Percentiles rank a stretch among this genome's conserved stretches.
phyloP scores from a whole-genome alignment of 2,329 filamentous ascomycete genomes.

The Phialemonium atrogriseum region DNA sequence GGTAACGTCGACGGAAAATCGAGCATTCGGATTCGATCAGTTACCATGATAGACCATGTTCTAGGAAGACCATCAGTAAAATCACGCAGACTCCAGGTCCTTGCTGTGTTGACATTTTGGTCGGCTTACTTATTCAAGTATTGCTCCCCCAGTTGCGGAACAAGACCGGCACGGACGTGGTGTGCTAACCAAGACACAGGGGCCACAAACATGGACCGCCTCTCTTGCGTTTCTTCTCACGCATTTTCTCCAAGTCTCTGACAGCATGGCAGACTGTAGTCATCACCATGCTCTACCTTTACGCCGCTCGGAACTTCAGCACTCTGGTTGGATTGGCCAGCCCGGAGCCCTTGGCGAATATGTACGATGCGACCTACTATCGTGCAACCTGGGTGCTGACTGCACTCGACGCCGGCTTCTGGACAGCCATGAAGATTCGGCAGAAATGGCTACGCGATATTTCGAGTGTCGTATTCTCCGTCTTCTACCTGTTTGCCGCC shows the following conservation, averaged over 20 bases:
- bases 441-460: conserved; percentile 73
- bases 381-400: conserved; percentile 96
- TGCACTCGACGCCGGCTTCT: conserved; percentile 91
- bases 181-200: conserved; percentile 36
- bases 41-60: conserved; percentile 71
- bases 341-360: conserved; percentile 86
- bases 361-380: conserved; percentile 89
- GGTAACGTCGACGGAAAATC: too few relatives aligned
- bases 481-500: conserved; percentile 87
- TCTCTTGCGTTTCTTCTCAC: conserved; percentile 60
- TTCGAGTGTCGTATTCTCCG: conserved; percentile 72
- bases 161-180: conserved; percentile 7
- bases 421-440: conserved; percentile 92
- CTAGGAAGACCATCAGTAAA: conserved; percentile 83
- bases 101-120: conserved; percentile 89
- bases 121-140: conserved; percentile 73
- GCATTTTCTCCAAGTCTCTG: conserved; percentile 58
- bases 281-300: conserved; percentile 82
- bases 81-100: conserved; percentile 86
- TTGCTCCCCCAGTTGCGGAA: not conserved
- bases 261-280: conserved; percentile 88
- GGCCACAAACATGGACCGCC: conserved; percentile 87
- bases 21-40: too few relatives aligned
- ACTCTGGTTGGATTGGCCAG: conserved; percentile 85
- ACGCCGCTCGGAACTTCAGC: conserved; percentile 86